Conservation (phyloP, 306 rosid species). For the Sechiopsis laciniata region DNA sequence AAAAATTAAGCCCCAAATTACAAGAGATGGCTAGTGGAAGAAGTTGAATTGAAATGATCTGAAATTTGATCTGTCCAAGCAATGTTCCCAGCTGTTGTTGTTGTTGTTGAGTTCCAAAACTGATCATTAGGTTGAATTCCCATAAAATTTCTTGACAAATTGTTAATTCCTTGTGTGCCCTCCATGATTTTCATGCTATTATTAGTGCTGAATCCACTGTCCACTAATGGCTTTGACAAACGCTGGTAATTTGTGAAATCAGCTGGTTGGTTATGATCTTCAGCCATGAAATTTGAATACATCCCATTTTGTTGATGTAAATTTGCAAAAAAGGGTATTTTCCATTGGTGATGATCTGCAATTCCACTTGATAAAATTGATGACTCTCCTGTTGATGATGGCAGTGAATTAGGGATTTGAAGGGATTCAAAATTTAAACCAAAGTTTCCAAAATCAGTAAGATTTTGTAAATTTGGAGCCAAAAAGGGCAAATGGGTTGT, state of each 20-base stretch:
- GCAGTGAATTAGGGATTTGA: conserved; percentile 26
- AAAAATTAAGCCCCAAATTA: conserved; percentile 25
- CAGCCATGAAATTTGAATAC: conserved; percentile 11
- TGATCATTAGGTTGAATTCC: conserved; percentile 44
- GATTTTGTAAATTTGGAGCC: conserved; percentile 39
- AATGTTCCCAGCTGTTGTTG: conserved; percentile 21
- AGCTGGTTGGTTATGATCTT: not conserved
- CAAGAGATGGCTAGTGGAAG: conserved; percentile 45
- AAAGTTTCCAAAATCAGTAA: conserved; percentile 36
- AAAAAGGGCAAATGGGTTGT: conserved; percentile 46
- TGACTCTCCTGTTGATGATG: conserved; percentile 30
- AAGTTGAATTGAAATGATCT: conserved; percentile 42
- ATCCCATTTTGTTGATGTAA: conserved; percentile 20
- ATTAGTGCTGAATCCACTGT: conserved; percentile 24
- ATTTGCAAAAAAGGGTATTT: conserved; percentile 20
- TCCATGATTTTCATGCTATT: conserved; percentile 42
- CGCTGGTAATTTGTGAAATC: conserved; percentile 18
- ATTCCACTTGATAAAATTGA: conserved; percentile 29
- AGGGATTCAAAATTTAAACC: conserved; percentile 38
- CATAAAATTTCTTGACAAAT: conserved; percentile 48
- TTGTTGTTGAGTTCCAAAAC: conserved; percentile 26
- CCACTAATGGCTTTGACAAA: conserved; percentile 39
- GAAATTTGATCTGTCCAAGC: conserved; percentile 59
- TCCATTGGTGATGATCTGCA: conserved; percentile 19
- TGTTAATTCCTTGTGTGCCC: conserved; percentile 43